phyloP scores from a whole-genome alignment of 1,284 basidiomycete species.

The Pseudozyma sp. region DNA sequence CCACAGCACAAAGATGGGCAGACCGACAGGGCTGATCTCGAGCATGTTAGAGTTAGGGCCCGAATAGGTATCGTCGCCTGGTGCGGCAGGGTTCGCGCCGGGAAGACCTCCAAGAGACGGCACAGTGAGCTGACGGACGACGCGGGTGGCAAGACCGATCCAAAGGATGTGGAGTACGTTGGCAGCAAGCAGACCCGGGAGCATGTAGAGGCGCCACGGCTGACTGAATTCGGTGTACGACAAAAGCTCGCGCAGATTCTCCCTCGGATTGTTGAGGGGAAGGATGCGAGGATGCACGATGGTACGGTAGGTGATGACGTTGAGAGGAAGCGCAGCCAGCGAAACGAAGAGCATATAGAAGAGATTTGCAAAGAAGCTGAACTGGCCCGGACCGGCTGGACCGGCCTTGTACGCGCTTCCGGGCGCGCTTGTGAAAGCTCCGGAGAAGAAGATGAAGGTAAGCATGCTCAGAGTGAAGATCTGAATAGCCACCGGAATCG shows the following conservation, averaged over 20 bases:
- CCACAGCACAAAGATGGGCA: slow-evolving; percentile 59
- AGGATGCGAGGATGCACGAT: slow-evolving; percentile 64
- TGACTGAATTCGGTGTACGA: slow-evolving; percentile 57
- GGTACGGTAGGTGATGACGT: slow-evolving; percentile 60
- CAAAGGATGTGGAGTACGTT: slow-evolving; percentile 55
- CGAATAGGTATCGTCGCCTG: slow-evolving; percentile 50
- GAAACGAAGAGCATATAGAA: slow-evolving; percentile 56
- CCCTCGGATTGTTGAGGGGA: slow-evolving; percentile 35
- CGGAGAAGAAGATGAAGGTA: slow-evolving; percentile 56
- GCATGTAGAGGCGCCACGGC: slow-evolving; percentile 62
- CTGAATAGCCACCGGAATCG: slow-evolving; percentile 47
- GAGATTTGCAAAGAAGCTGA: slow-evolving; percentile 59
- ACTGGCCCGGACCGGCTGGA: slow-evolving; percentile 55
- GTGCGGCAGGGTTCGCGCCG: slow-evolving; percentile 41
- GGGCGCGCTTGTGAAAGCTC: slow-evolving; percentile 28
- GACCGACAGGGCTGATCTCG: slow-evolving; percentile 50
- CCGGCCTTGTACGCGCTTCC: slow-evolving; percentile 59
- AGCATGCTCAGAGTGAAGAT: slow-evolving; percentile 46
- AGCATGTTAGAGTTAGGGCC: slow-evolving; percentile 55
- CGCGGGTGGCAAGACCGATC: slow-evolving; percentile 56
- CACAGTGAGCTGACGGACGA: slow-evolving; percentile 57
- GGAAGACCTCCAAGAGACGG: slow-evolving; percentile 52
- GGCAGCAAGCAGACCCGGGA: slow-evolving; percentile 61
- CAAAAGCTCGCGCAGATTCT: slow-evolving; percentile 58
- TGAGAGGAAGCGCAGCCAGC: slow-evolving; percentile 57